A percentile compares a stretch with the other conserved stretches of the same genome.
Conservation (phyloP, 2,329 filamentous ascomycete genomes). For the Tolypocladium nubicola region DNA sequence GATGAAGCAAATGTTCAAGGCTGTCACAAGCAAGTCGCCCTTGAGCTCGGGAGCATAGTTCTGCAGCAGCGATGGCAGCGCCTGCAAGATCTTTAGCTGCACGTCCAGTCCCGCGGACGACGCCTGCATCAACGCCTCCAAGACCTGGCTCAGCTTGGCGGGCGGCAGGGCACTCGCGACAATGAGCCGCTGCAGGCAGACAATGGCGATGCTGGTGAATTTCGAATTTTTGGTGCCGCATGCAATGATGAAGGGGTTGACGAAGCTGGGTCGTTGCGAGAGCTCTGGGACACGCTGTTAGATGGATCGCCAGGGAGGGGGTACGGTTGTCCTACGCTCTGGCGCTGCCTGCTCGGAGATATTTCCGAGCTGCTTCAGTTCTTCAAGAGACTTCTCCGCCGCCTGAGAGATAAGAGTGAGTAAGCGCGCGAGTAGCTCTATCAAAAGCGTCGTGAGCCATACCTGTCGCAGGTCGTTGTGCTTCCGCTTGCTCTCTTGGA, state of each 20-base stretch:
- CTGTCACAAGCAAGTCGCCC: slow-evolving; percentile 69
- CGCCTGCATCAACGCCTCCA: slow-evolving; percentile 80
- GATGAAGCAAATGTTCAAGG: slow-evolving; percentile 83
- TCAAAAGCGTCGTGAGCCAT: slow-evolving; percentile 16
- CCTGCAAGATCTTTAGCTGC: slow-evolving; percentile 91
- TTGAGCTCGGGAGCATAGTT: slow-evolving; percentile 78
- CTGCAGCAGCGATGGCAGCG: slow-evolving; percentile 77
- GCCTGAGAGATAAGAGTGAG: slow-evolving; percentile 41
- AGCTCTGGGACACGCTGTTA: slow-evolving; percentile 51
- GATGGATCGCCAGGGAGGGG: not conserved
- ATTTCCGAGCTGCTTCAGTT: slow-evolving; percentile 51
- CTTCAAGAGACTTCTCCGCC: slow-evolving; percentile 85
- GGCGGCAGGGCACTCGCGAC: slow-evolving; percentile 70
- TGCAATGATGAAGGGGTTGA: slow-evolving; percentile 88
- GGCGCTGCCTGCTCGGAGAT: slow-evolving; percentile 26
- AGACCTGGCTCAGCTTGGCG: slow-evolving; percentile 70
- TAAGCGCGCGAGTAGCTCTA: not conserved
- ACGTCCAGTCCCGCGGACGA: slow-evolving; percentile 75
- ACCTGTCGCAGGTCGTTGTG: slow-evolving; percentile 81
- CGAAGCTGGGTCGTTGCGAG: slow-evolving; percentile 69
- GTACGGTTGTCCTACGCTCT: slow-evolving; percentile 18
- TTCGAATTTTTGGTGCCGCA: slow-evolving; percentile 85
- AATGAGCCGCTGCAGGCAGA: slow-evolving; percentile 81
- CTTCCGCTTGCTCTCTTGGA: slow-evolving; percentile 93
- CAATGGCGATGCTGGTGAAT: slow-evolving; percentile 77